Base-by-base conservation (phyloP, 2,329 filamentous ascomycete genomes). In the Pyricularia sp. region DNA sequence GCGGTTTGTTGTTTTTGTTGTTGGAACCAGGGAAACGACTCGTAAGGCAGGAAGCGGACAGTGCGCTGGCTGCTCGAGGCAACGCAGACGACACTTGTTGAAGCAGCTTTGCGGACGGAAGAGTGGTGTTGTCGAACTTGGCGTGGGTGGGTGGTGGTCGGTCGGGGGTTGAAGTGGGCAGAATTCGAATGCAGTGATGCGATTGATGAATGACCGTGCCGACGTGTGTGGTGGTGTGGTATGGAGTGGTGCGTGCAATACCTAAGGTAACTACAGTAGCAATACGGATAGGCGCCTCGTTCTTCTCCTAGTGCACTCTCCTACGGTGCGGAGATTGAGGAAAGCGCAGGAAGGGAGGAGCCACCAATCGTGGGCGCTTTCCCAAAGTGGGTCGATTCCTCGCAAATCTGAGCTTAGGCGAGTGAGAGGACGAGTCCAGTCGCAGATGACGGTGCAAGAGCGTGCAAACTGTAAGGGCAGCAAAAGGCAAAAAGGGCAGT, bases 391-490 rank as follows among this genome's bases (percentile, higher is more conserved):
- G 72, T 69, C 72, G 72, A 72, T 73, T 72, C 71, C 69, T 71
- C 69, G 68, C 69, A 69, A 71, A 71, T 73, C 72, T 73, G 72
- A 71, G 72, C 72, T 73, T 72, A 73, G 73, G 36, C 65, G 65
- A 67, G 65, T 67, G 28, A 42, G 64, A 65, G 31, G 42, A 42
- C 31, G 42, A 42, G 31, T 65, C 30, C 64, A 65, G 64, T 65
- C 64, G 64, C 31, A 25, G 30, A 25, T 50, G 23, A 36, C 5
- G 64, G 42, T 65, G 23, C 26, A 42, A 36, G n/a, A 25, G 31
- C 20, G 42, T 66, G 63, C 25, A 28, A 30, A 30, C 23, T 55
- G n/a, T 26, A 50, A 28, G n/a, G 23, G 58, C 58, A 61, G 58
- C 25, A 61, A 17, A 25, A 61, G 25, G 55, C 55, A 59, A 59